Conservation (phyloP, 331 rosid species). For the Rosa hybrid region DNA sequence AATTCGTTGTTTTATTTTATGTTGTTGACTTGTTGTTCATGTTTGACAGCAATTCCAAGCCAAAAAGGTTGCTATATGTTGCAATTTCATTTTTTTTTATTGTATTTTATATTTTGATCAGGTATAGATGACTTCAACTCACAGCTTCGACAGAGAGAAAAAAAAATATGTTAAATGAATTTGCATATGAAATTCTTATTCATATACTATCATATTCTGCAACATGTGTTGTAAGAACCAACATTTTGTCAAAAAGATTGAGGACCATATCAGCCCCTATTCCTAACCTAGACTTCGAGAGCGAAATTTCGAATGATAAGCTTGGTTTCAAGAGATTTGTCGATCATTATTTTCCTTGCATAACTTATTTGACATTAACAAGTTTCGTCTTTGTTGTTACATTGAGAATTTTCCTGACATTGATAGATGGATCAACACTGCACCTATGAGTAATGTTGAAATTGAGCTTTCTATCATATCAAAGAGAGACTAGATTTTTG, state of each 20-base stretch:
- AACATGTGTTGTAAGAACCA: constrained; percentile 2
- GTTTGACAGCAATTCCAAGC: no score
- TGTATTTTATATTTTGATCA: no score
- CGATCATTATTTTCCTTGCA: background rate
- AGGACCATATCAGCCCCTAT: background rate
- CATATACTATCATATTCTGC: background rate
- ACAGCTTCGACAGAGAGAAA: no score
- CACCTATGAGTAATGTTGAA: background rate
- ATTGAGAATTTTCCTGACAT: background rate
- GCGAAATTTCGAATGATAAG: no score
- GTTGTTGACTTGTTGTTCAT: no score
- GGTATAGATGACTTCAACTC: no score
- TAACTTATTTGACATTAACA: background rate
- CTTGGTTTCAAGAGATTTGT: background rate
- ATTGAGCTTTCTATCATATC: background rate
- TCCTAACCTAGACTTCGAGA: background rate
- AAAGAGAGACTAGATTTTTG: background rate
- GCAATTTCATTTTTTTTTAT: no score
- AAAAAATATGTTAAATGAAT: no score
- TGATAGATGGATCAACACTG: background rate
- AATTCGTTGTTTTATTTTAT: no score
- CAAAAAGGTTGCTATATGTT: no score
- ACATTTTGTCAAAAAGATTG: background rate
- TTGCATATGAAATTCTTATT: background rate
- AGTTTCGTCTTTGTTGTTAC: background rate